These are phyloP conservation scores for Pythium rhizo-oryzae DNA, from an alignment of 352 stramenopile species.

Conservation along the genomic window DNA sequence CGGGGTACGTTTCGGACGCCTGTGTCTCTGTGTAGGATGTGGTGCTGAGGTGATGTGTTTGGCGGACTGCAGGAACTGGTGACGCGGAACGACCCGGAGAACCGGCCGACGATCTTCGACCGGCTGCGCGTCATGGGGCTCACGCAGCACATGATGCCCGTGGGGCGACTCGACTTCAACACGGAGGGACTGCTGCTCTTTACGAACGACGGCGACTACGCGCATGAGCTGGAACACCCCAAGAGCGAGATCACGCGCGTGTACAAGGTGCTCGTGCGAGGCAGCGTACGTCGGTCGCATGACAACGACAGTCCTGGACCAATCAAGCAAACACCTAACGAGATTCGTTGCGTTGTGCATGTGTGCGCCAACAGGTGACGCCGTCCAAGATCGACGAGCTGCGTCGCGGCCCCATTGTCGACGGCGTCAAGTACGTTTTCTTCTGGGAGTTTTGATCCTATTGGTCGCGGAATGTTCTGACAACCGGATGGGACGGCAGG, in stretches of 20 bases:
- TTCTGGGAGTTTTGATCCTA: not conserved
- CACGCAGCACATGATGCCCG: slow-evolving; percentile 85
- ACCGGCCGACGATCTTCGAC: slow-evolving; percentile 88
- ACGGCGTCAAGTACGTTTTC: slow-evolving; percentile 71
- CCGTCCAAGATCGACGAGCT: slow-evolving; percentile 84
- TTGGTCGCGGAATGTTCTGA: not conserved
- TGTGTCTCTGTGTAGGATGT: not conserved
- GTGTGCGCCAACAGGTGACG: slow-evolving; percentile 38
- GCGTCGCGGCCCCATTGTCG: slow-evolving; percentile 73
- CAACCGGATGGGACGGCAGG: slow-evolving; percentile 9
- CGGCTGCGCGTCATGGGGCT: slow-evolving; percentile 83
- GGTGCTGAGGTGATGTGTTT: not conserved
- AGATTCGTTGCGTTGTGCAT: slow-evolving; percentile 1
- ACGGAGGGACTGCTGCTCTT: slow-evolving; percentile 93
- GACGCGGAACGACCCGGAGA: slow-evolving; percentile 75
- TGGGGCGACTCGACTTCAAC: slow-evolving; percentile 93
- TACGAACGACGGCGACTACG: slow-evolving; percentile 92
- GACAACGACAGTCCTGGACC: too few species aligned
- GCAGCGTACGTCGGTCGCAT: slow-evolving; percentile 31
- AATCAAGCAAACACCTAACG: slow-evolving; percentile 22
- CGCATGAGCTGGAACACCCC: slow-evolving; percentile 87
- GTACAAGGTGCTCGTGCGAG: slow-evolving; percentile 87
- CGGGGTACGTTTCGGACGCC: slow-evolving; percentile 49
- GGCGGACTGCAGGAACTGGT: slow-evolving; percentile 63
- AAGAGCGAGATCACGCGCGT: slow-evolving; percentile 70